These are phyloP conservation scores for Arctium lappa DNA, from an alignment of 129 eudicot species.

Conservation along the genomic window DNA sequence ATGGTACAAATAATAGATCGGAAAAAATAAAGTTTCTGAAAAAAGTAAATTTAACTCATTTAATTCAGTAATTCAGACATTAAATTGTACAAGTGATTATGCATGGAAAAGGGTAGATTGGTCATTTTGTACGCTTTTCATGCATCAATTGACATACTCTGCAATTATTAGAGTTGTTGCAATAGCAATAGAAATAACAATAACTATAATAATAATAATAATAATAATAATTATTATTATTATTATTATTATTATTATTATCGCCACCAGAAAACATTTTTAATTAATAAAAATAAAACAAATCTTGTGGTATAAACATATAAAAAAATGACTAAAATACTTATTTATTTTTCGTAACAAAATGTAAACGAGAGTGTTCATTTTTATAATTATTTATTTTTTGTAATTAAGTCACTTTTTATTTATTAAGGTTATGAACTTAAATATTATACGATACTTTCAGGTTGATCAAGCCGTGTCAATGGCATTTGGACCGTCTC, in stretches of 20 bases:
- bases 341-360: neutral
- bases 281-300: neutral
- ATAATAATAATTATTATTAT: too few relatives aligned
- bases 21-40: neutral
- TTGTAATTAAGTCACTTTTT: neutral
- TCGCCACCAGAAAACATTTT: neutral
- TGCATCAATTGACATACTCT: neutral
- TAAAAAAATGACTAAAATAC: neutral
- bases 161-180: conserved; percentile 18
- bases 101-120: conserved; percentile 5
- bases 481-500: conserved; percentile 22
- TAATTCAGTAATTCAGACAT: neutral
- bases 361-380: neutral
- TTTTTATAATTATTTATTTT: too few relatives aligned
- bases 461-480: conserved; percentile 37
- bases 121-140: neutral
- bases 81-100: neutral
- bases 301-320: neutral
- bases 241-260: neutral
- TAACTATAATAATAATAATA: too few relatives aligned
- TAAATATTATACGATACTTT: neutral
- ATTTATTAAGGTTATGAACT: neutral
- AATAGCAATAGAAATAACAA: neutral
- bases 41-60: neutral
- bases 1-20: neutral